A percentile compares a stretch with the other conserved stretches of the same genome.
phyloP scores from a whole-genome alignment of 208 protist genomes.

The Naegleria fowleri region DNA sequence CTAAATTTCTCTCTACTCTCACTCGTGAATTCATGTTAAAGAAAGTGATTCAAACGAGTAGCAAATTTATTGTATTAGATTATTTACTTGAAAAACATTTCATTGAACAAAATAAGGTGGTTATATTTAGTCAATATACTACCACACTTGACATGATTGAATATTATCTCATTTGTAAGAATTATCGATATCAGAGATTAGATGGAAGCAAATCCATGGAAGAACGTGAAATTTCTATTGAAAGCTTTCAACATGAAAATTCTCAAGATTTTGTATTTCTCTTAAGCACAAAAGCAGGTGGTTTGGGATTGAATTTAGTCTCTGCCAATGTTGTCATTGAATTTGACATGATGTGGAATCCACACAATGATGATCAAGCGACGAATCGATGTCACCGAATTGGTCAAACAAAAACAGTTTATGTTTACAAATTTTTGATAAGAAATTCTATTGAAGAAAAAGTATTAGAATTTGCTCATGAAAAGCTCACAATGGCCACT shows the following conservation, averaged over 20 bases:
- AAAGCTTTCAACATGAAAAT: conserved; percentile 35
- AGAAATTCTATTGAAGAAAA: conserved; percentile 94
- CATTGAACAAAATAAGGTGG: neutral
- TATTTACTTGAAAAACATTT: conserved; percentile 32
- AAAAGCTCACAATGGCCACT: conserved; percentile 94
- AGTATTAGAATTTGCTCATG: conserved; percentile 91
- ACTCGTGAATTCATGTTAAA: neutral
- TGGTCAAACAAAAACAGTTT: conserved; percentile 93
- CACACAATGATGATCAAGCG: conserved; percentile 95
- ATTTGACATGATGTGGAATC: conserved; percentile 94
- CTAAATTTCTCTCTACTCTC: neutral
- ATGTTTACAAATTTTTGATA: conserved; percentile 92
- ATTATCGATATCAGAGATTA: conserved; percentile 40
- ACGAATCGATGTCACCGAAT: conserved; percentile 94
- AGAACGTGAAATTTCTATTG: conserved; percentile 15
- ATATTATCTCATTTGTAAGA: conserved; percentile 31
- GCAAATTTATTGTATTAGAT: conserved; percentile 33
- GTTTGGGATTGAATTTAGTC: conserved; percentile 96
- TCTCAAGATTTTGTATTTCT: conserved; percentile 90
- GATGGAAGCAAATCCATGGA: conserved; percentile 34
- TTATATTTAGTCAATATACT: conserved; percentile 41
- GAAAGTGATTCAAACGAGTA: neutral
- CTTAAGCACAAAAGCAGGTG: conserved; percentile 93
- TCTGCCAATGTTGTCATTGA: conserved; percentile 96
- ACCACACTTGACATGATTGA: conserved; percentile 22